phyloP scores from a whole-genome alignment of 108 stramenopile species.

The Fragilariopsis cylindrus region DNA sequence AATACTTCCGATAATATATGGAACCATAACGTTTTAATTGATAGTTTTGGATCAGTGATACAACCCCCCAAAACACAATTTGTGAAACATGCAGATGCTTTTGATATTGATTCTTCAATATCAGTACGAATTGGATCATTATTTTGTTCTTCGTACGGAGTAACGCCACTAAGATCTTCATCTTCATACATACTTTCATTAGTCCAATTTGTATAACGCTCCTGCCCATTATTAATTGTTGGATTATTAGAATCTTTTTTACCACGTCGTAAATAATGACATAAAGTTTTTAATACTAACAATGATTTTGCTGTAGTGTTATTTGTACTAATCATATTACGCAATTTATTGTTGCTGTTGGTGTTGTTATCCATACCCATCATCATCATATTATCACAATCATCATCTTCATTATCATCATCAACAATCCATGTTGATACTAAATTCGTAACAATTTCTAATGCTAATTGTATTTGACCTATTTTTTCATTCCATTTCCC shows the following conservation, averaged over 20 bases:
- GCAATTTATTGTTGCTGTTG: not conserved
- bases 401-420: slow-evolving; percentile 19
- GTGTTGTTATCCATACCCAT: not conserved
- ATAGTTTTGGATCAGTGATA: not conserved
- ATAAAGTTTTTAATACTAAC: slow-evolving; percentile 8
- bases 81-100: slow-evolving; percentile 24
- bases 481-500: slow-evolving; percentile 44
- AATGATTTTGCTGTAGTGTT: slow-evolving; percentile 1
- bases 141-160: not conserved
- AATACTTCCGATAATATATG: too few species aligned
- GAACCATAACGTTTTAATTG: too few species aligned
- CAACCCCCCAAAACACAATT: slow-evolving; percentile 32
- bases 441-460: slow-evolving; percentile 70
- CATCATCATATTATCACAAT: not conserved
- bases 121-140: slow-evolving; percentile 12
- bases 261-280: slow-evolving; percentile 9
- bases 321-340: not conserved
- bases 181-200: too few species aligned
- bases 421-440: slow-evolving; percentile 22
- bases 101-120: slow-evolving; percentile 29
- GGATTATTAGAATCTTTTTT: not conserved
- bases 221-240: too few species aligned
- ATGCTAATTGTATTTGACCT: slow-evolving; percentile 50
- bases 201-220: too few species aligned
- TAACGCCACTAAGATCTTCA: too few species aligned